phyloP scores from a whole-genome alignment of 148 eudicot genomes.

The Rhododendron griersonianum region DNA sequence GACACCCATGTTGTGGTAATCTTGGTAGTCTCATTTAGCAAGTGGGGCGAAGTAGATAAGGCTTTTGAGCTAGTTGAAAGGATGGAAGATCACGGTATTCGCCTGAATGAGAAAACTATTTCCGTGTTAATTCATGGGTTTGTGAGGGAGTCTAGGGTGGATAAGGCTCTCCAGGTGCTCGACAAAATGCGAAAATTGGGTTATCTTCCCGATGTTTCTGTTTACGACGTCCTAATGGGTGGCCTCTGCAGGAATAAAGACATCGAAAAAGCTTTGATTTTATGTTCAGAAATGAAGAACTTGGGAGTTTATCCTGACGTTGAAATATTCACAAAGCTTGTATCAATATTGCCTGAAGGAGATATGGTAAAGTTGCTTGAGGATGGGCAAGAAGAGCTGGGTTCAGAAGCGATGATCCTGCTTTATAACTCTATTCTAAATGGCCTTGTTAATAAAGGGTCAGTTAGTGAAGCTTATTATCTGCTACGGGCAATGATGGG shows the following conservation, averaged over 20 bases:
- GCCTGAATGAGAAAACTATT: constrained; percentile 63
- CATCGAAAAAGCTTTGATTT: constrained; percentile 38
- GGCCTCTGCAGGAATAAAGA: constrained; percentile 55
- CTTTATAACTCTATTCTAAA: constrained; percentile 51
- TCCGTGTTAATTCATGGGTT: constrained; percentile 74
- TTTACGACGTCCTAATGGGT: constrained; percentile 64
- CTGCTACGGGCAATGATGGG: constrained; percentile 37
- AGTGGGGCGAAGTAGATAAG: constrained; percentile 71
- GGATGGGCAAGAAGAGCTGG: constrained; percentile 25
- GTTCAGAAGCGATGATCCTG: constrained; percentile 21
- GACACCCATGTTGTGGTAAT: constrained; percentile 56
- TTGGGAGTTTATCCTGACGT: constrained; percentile 57
- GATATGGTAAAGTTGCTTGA: constrained; percentile 43
- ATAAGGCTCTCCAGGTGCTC: constrained; percentile 56
- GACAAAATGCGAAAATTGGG: constrained; percentile 60
- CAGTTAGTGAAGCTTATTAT: constrained; percentile 45
- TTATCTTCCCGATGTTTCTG: constrained; percentile 40
- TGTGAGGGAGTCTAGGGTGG: constrained; percentile 50
- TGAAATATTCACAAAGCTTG: constrained; percentile 42
- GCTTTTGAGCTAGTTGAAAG: constrained; percentile 65
- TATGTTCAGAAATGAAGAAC: constrained; percentile 48
- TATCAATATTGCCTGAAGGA: constrained; percentile 39
- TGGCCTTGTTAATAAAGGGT: constrained; percentile 41
- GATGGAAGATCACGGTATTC: constrained; percentile 38
- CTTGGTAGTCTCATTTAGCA: constrained; percentile 57